phyloP scores from a whole-genome alignment of 2,329 filamentous ascomycete genomes.

The Colletotrichum incanum region DNA sequence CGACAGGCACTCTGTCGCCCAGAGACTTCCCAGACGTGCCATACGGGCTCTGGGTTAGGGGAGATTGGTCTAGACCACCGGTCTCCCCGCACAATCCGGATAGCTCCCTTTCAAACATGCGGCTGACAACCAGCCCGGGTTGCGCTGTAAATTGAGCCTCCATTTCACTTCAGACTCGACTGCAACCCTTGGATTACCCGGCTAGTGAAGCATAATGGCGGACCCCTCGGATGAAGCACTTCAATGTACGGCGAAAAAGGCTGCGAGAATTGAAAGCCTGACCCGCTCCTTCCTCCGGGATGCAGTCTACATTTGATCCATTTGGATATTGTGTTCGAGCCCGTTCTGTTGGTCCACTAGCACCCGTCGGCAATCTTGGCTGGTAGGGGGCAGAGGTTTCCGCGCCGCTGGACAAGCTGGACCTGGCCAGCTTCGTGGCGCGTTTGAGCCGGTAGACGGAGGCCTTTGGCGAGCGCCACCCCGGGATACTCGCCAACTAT shows the following conservation, averaged over 20 bases:
- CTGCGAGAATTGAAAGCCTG: neutral
- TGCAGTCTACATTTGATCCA: neutral
- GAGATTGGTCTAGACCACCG: slow-evolving; percentile 38
- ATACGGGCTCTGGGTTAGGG: slow-evolving; percentile 35
- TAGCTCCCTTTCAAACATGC: slow-evolving; percentile 18
- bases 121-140: slow-evolving; percentile 14
- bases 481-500: neutral
- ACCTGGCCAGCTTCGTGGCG: neutral
- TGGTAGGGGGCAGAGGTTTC: neutral
- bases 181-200: neutral
- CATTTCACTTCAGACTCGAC: neutral
- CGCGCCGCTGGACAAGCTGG: neutral
- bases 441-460: neutral
- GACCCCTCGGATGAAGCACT: neutral
- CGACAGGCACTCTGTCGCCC: slow-evolving; percentile 13
- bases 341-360: neutral
- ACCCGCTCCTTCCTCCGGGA: neutral
- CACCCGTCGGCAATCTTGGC: neutral
- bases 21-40: slow-evolving; percentile 21
- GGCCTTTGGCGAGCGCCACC: neutral
- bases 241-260: neutral
- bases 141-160: slow-evolving; percentile 6
- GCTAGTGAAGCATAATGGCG: neutral
- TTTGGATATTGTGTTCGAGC: neutral
- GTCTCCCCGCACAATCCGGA: slow-evolving; percentile 28